A percentile compares a stretch with the other conserved stretches of the same genome.
Evolutionary conservation across 139 green algal species (phyloP).

Genomic region (Chlorella ohadii): DNA sequence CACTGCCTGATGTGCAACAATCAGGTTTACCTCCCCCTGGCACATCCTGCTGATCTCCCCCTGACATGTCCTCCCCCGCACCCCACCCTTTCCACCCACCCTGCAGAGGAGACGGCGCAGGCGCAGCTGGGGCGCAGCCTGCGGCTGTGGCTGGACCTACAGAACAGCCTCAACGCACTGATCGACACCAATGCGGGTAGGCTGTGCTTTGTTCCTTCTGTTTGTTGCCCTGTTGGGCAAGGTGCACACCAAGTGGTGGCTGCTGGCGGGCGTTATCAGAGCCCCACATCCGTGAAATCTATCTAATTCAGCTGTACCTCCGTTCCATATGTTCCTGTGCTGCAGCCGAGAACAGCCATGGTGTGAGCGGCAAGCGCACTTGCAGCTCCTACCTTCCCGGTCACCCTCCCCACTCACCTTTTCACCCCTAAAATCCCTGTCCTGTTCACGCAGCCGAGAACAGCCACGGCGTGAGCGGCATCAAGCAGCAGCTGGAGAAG

Average conservation of each 20-base stretch:
- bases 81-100: neutral
- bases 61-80: neutral
- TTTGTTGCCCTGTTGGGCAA: too few species aligned
- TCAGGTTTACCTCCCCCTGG: too few species aligned
- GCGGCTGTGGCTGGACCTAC: constrained; percentile 82
- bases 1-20: too few species aligned
- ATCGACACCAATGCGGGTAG: constrained; percentile 84
- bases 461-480: constrained; percentile 60
- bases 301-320: too few species aligned
- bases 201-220: neutral
- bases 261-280: too few species aligned
- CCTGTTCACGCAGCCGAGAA: constrained; percentile 7
- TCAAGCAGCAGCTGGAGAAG: constrained; percentile 95
- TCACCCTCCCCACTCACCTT: too few species aligned
- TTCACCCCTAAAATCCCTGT: too few species aligned
- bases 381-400: too few species aligned
- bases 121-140: constrained; percentile 57
- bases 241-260: too few species aligned
- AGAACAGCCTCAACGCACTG: constrained; percentile 86
- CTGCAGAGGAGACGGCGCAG: constrained; percentile 31
- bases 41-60: too few species aligned
- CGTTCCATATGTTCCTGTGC: too few species aligned
- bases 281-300: too few species aligned
- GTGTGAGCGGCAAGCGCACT: constrained; percentile 70
- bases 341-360: constrained; percentile 32